These are phyloP conservation scores for Gleditsia sinensis DNA, from an alignment of 306 rosid species.

Conservation along the genomic window DNA sequence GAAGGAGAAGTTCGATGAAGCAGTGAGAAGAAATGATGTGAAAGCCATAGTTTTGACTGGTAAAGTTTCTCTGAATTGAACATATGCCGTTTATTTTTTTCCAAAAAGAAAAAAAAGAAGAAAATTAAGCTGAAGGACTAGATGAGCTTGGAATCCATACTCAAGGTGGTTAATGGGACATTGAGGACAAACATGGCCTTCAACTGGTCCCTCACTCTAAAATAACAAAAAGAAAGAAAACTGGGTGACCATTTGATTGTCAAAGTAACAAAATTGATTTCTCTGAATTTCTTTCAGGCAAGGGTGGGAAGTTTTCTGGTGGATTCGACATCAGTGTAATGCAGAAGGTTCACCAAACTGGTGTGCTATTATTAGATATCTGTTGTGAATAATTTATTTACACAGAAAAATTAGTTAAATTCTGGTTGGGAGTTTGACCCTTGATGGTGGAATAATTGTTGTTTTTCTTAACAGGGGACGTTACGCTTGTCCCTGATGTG, in stretches of 20 bases:
- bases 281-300: slow-evolving; percentile 57
- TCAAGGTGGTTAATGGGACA: not conserved
- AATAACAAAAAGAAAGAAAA: not conserved
- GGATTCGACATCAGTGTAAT: slow-evolving; percentile 95
- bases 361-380: slow-evolving; percentile 41
- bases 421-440: not conserved
- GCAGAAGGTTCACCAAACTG: slow-evolving; percentile 80
- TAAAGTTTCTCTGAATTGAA: slow-evolving; percentile 29
- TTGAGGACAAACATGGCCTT: not conserved
- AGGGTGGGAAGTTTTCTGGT: slow-evolving; percentile 85
- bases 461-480: slow-evolving; percentile 62
- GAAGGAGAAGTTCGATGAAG: slow-evolving; percentile 80
- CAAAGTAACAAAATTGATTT: slow-evolving; percentile 16
- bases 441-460: slow-evolving; percentile 10
- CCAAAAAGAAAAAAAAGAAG: not conserved
- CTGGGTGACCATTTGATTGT: slow-evolving; percentile 16
- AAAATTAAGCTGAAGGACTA: not conserved
- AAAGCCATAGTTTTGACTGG: slow-evolving; percentile 91
- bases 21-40: slow-evolving; percentile 77
- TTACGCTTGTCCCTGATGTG: slow-evolving; percentile 73
- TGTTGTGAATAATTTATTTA: not conserved
- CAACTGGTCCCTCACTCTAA: not conserved
- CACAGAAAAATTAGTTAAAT: not conserved
- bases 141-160: not conserved
- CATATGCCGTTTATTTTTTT: not conserved